Evolutionary conservation across 2,329 filamentous ascomycete genomes (phyloP).

Genomic region (Byssoonygena ceratinophila): DNA sequence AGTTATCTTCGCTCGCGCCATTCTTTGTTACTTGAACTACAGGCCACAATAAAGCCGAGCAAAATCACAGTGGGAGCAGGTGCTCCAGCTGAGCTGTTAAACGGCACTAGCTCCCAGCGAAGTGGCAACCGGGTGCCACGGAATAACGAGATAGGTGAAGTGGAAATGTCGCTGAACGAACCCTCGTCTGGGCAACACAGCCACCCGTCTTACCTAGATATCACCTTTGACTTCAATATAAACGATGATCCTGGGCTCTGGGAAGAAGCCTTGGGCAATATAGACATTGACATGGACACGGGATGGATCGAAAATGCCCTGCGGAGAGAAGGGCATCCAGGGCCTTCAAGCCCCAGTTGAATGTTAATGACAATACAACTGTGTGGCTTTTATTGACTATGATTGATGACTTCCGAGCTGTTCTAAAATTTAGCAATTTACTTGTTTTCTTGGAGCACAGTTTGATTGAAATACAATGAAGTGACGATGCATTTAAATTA

Average conservation of each 20-base stretch:
- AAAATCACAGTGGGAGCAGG: not conserved
- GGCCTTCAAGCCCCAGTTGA: not conserved
- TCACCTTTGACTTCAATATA: constrained; percentile 27
- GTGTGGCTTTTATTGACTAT: no score
- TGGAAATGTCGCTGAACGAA: constrained; percentile 12
- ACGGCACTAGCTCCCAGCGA: not conserved
- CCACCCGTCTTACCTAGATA: constrained; percentile 16
- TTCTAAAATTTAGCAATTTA: no score
- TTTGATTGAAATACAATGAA: no score
- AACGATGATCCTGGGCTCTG: constrained; percentile 34
- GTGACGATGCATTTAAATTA: no score
- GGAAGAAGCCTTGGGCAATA: constrained; percentile 34
- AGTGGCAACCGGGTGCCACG: not conserved
- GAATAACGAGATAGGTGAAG: not conserved
- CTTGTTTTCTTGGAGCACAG: no score
- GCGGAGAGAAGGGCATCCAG: not conserved
- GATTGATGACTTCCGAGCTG: no score
- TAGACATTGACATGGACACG: constrained; percentile 33
- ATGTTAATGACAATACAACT: not conserved
- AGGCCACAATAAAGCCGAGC: constrained; percentile 23
- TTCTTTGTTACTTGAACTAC: constrained; percentile 31
- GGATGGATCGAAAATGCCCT: constrained; percentile 25
- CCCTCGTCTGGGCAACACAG: constrained; percentile 21
- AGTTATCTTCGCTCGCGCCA: constrained; percentile 38
- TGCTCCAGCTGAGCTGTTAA: not conserved